These are phyloP conservation scores for Phaeosphaeriaceae sp. DNA, from an alignment of 2,329 filamentous ascomycete species.

Conservation along the genomic window DNA sequence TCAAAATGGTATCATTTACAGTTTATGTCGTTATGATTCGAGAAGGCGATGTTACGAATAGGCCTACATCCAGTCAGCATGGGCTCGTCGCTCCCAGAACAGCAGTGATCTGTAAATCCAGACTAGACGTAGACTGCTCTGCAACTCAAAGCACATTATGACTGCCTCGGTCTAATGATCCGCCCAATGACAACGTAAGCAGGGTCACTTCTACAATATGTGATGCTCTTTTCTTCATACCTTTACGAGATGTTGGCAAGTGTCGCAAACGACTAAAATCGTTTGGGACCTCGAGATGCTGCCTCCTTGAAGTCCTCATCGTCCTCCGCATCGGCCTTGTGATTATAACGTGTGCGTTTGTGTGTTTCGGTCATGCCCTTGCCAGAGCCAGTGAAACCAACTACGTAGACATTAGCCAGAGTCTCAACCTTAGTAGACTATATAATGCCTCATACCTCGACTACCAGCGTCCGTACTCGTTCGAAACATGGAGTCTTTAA, in stretches of 20 bases:
- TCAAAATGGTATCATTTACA: too few species aligned
- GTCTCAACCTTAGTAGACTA: too few species aligned
- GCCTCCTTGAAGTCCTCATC: constrained; percentile 24
- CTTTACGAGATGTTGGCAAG: neutral
- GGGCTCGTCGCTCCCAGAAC: neutral
- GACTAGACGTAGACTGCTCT: constrained; percentile 2
- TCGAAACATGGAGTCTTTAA: constrained; percentile 97
- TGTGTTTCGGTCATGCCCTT: constrained; percentile 95
- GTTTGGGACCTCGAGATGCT: constrained; percentile 7
- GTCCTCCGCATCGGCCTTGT: constrained; percentile 52
- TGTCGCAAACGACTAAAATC: constrained; percentile 2
- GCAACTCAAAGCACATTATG: neutral
- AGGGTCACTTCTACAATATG: constrained; percentile 8
- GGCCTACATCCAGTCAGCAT: constrained; percentile 14
- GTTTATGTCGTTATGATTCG: constrained; percentile 5
- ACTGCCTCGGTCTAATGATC: constrained; percentile 18
- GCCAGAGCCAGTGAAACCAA: constrained; percentile 95
- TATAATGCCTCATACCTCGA: constrained; percentile 68
- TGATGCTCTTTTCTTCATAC: constrained; percentile 6
- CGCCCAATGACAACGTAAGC: constrained; percentile 27
- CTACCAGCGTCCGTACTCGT: constrained; percentile 86
- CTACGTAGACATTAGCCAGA: constrained; percentile 56
- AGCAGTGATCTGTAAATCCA: constrained; percentile 4
- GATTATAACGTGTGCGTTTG: constrained; percentile 81
- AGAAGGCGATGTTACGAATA: neutral